Base-by-base conservation (phyloP, 148 eudicot genomes). In the Rhododendron griersonianum region DNA sequence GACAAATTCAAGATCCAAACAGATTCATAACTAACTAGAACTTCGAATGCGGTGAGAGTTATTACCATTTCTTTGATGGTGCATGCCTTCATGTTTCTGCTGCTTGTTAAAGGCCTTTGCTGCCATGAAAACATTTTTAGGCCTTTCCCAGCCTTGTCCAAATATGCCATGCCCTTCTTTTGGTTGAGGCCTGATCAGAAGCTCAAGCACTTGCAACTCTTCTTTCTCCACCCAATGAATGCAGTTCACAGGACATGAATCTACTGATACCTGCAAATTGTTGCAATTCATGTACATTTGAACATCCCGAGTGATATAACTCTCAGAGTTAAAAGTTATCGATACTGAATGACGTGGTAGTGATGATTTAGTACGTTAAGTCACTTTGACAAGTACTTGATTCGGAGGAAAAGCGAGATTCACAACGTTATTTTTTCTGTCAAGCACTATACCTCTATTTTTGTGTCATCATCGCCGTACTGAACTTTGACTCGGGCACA, bases 111-210 rank as follows among this genome's bases (percentile, higher is more conserved):
- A 91, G 74, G 89, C 86, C 73, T 90, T 86, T 47, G 92, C 93
- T 44, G 93, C 93, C 85, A 75, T 61, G 84, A 93, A 93, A 44
- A 93, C 89, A 59, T 91, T 87, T 57, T 84, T 86, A 44, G 93
- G 93, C 75, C 91, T 90, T 86, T 91, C 95, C 95, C 93, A 93
- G 69, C 93, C 93, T 86, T 93, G 95, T 77, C 93, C 95, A 23
- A 83, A 93, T 33, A 93, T 81, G 6, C 95, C 95, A 71, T 90
- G 69, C 11, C 95, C 95, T 78, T 87, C 81, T 81, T 87, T 93
- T 3, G 86, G 92, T 78, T 85, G 89, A 82, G 95, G 95, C 86
- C 48, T 82, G 25, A 45, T 89, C 51, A 93, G 63, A 83, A 87
- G 82, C 87, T 93, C 95, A 14, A 90, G 92, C 67, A 87, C 88